These are phyloP conservation scores for Mycena filopes DNA, from an alignment of 768 basidiomycete species.

Conservation along the genomic window DNA sequence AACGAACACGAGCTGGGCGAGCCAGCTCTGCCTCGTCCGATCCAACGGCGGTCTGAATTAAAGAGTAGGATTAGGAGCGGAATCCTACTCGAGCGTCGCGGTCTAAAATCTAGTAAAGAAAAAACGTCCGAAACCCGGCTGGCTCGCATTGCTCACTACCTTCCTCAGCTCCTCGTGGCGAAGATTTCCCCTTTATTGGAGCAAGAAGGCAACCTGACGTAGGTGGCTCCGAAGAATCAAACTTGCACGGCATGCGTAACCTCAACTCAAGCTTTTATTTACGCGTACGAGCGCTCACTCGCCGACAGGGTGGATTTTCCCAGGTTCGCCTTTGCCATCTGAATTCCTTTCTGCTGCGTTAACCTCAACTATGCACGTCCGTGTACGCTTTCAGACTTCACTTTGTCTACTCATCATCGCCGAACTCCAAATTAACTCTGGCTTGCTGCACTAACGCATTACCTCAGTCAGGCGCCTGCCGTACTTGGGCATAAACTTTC, in stretches of 20 bases:
- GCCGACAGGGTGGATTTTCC: not conserved
- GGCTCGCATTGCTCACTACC: no score
- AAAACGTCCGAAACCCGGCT: constrained; percentile 2
- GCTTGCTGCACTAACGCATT: constrained; percentile 5
- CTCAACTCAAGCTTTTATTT: constrained; percentile 1
- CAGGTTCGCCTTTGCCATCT: not conserved
- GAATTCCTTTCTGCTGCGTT: no score
- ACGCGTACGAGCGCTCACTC: not conserved
- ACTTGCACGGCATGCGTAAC: constrained; percentile 14
- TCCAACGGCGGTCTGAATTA: not conserved
- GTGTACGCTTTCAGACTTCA: not conserved
- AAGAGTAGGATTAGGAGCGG: not conserved
- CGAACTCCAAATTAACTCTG: constrained; percentile 5
- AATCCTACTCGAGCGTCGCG: not conserved
- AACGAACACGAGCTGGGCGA: not conserved
- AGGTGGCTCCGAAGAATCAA: not conserved
- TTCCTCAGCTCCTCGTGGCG: no score
- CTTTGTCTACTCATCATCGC: not conserved
- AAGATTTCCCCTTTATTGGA: not conserved
- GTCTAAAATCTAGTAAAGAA: no score
- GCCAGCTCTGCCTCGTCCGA: constrained; percentile 8
- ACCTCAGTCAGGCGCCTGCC: constrained; percentile 12
- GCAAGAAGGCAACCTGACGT: not conserved
- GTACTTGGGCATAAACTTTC: constrained; percentile 9
- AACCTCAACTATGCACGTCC: no score